Conservation (phyloP, 139 green algal species). For the Mesostigma viride region DNA sequence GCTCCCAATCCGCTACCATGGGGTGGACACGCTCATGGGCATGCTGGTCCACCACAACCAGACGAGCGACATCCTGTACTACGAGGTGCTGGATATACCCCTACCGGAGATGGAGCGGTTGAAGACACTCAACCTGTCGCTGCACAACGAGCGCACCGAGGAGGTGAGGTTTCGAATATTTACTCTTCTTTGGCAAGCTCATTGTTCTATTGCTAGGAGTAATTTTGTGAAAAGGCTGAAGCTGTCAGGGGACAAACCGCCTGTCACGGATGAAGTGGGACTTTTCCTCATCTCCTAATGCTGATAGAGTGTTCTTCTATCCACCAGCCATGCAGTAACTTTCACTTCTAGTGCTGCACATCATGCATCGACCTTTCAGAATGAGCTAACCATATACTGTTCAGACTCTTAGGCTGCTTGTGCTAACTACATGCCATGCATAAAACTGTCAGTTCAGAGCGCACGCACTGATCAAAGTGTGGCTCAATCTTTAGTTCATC, state of each 20-base stretch:
- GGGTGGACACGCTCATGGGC: slow-evolving; percentile 41
- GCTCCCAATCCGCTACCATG: slow-evolving; percentile 44
- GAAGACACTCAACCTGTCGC: slow-evolving; percentile 50
- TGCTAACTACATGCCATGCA: no score
- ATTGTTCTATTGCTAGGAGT: no score
- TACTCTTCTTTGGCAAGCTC: no score
- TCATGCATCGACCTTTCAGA: no score
- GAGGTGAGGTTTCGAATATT: no score
- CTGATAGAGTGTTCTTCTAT: neutral
- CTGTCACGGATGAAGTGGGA: neutral
- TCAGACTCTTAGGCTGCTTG: no score
- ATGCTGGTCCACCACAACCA: slow-evolving; percentile 52
- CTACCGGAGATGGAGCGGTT: slow-evolving; percentile 69
- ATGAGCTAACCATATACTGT: no score
- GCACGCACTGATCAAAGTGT: no score
- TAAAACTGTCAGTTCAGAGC: no score
- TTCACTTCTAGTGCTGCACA: no score
- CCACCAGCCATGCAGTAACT: no score
- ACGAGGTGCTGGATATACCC: slow-evolving; percentile 88
- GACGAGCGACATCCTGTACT: slow-evolving; percentile 70
- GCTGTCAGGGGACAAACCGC: neutral
- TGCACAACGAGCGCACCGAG: slow-evolving; percentile 65
- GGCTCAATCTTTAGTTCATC: no score
- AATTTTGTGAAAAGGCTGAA: neutral
- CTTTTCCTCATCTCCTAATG: neutral